Percentiles rank a stretch among this genome's conserved stretches.
These are phyloP conservation scores for Coemansia sp. DNA, from an alignment of 192 early-diverging fungal species.

Conservation along the genomic window DNA sequence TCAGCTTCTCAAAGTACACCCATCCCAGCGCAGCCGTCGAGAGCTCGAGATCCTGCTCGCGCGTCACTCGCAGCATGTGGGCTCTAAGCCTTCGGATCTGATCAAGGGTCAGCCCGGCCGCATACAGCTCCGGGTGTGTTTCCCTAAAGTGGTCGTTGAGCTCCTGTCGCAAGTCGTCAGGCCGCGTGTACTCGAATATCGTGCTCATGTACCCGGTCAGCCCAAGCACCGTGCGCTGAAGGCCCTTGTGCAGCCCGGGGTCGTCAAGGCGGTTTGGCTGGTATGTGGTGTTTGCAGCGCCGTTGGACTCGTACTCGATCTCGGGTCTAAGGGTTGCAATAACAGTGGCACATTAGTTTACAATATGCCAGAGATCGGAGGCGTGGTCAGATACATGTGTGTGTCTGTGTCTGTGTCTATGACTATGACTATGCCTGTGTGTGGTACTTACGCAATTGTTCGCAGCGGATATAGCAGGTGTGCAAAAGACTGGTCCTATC, in stretches of 20 bases:
- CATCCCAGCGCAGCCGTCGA: constrained; percentile 84
- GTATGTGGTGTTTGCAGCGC: constrained; percentile 44
- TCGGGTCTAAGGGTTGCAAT: constrained; percentile 1
- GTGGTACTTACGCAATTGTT: constrained; percentile 38
- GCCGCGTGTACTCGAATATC: constrained; percentile 74
- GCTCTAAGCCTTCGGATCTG: constrained; percentile 83
- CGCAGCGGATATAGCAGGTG: constrained; percentile 32
- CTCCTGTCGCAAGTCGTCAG: constrained; percentile 83
- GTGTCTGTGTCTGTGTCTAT: no score
- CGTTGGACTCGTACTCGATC: constrained; percentile 14
- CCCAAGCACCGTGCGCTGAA: constrained; percentile 72
- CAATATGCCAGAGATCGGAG: no score
- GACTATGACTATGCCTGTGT: no score
- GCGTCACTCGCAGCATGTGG: constrained; percentile 64
- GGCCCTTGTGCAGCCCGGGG: constrained; percentile 75
- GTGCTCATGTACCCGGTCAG: constrained; percentile 84
- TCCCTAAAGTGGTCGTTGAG: constrained; percentile 81
- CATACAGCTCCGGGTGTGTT: constrained; percentile 71
- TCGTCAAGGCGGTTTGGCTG: constrained; percentile 86
- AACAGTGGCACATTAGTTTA: no score
- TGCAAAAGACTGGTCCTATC: constrained; percentile 42
- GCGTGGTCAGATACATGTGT: no score
- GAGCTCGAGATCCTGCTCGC: constrained; percentile 76
- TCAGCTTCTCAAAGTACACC: constrained; percentile 95
- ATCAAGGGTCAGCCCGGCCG: constrained; percentile 75